Evolutionary conservation across 352 stramenopile species (phyloP).

Genomic region (Phytophthora capsici): DNA sequence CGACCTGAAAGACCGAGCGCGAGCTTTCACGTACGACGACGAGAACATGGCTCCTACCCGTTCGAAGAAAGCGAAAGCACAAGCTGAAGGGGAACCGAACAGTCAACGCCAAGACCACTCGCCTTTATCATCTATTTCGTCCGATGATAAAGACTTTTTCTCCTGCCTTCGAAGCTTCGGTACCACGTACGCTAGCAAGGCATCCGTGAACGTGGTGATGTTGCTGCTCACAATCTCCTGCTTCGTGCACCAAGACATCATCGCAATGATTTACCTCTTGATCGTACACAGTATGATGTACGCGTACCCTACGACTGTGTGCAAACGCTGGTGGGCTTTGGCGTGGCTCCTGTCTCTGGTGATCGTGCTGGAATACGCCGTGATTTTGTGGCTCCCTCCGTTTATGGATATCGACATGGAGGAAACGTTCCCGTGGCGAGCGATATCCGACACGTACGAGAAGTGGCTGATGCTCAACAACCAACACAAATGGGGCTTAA

Average conservation of each 20-base stretch:
- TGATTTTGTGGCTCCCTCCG: slow-evolving; percentile 78
- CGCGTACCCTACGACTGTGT: slow-evolving; percentile 58
- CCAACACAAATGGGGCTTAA: slow-evolving; percentile 81
- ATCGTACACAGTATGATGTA: slow-evolving; percentile 88
- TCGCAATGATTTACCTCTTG: slow-evolving; percentile 81
- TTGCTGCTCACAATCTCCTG: slow-evolving; percentile 77
- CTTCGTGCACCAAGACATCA: slow-evolving; percentile 80
- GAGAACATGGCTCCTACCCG: slow-evolving; percentile 17
- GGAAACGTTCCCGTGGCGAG: slow-evolving; percentile 63
- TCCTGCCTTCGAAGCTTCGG: slow-evolving; percentile 68
- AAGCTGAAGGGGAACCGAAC: slow-evolving; percentile 6
- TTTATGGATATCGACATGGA: slow-evolving; percentile 64
- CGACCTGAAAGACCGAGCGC: slow-evolving; percentile 51
- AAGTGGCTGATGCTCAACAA: slow-evolving; percentile 70
- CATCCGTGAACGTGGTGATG: slow-evolving; percentile 82
- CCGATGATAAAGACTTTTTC: slow-evolving; percentile 66
- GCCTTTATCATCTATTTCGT: slow-evolving; percentile 14
- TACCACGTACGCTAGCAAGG: slow-evolving; percentile 74
- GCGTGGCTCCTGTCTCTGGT: slow-evolving; percentile 63
- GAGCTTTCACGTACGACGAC: slow-evolving; percentile 42
- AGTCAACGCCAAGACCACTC: slow-evolving; percentile 17
- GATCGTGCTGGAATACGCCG: slow-evolving; percentile 73
- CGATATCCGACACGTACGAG: slow-evolving; percentile 60
- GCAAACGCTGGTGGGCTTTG: slow-evolving; percentile 60
- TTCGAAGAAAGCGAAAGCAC: slow-evolving; percentile 17